A percentile compares a stretch with the other conserved stretches of the same genome.
Conservation (phyloP, 208 protist species). For the Crithidia thermophila region DNA sequence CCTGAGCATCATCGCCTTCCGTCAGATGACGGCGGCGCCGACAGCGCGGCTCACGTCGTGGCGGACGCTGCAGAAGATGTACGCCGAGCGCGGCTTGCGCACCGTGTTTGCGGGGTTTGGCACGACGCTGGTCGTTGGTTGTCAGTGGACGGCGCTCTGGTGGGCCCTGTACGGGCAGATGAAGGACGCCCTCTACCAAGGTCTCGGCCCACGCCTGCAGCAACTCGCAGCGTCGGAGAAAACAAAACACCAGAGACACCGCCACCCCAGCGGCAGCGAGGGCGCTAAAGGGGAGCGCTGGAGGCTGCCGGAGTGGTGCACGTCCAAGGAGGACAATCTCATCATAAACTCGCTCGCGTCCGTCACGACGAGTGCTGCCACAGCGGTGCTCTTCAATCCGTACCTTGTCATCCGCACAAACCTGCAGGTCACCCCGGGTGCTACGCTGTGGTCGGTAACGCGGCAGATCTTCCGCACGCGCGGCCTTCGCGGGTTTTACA, state of each 20-base stretch:
- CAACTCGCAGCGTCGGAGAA: no score
- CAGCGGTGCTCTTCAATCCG: slow-evolving; percentile 84
- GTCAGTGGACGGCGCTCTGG: slow-evolving; percentile 86
- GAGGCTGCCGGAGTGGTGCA: slow-evolving; percentile 42
- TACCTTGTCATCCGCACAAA: slow-evolving; percentile 85
- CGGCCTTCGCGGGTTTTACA: slow-evolving; percentile 73
- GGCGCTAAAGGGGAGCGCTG: background rate
- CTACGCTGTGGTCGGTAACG: slow-evolving; percentile 53
- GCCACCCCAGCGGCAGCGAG: no score
- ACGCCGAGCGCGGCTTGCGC: slow-evolving; percentile 63
- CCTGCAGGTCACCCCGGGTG: slow-evolving; percentile 72
- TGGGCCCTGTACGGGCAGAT: slow-evolving; percentile 70
- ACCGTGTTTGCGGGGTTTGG: slow-evolving; percentile 79
- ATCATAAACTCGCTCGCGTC: slow-evolving; percentile 69
- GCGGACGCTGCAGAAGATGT: slow-evolving; percentile 47
- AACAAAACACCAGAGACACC: no score
- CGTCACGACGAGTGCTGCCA: slow-evolving; percentile 62
- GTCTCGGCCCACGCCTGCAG: slow-evolving; percentile 36
- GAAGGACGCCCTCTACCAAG: slow-evolving; percentile 57
- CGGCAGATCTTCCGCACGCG: slow-evolving; percentile 51
- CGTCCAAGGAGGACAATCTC: slow-evolving; percentile 72
- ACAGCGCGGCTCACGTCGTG: slow-evolving; percentile 12
- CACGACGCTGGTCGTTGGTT: slow-evolving; percentile 79
- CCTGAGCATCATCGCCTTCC: slow-evolving; percentile 78
- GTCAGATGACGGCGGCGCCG: slow-evolving; percentile 74